These are phyloP conservation scores for Mycosphaerella sp. DNA, from an alignment of 2,329 filamentous ascomycete species.

Conservation along the genomic window DNA sequence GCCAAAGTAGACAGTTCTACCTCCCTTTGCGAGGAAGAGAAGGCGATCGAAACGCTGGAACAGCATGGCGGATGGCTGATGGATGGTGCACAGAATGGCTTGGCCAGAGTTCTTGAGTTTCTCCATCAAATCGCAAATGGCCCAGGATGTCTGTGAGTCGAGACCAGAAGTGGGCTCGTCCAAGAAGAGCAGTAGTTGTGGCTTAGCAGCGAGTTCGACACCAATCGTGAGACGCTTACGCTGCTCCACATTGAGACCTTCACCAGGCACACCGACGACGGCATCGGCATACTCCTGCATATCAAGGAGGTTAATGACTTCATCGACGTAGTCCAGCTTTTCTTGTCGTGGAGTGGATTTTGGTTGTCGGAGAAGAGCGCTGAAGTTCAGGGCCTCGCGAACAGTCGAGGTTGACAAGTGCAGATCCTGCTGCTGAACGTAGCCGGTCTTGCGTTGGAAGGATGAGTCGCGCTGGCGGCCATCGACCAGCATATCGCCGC, in stretches of 20 bases:
- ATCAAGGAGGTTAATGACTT: slow-evolving; percentile 83
- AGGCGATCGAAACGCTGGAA: slow-evolving; percentile 86
- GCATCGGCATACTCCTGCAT: slow-evolving; percentile 90
- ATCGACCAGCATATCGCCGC: slow-evolving; percentile 79
- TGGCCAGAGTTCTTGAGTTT: slow-evolving; percentile 85
- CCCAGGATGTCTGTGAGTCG: slow-evolving; percentile 89
- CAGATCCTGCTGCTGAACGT: slow-evolving; percentile 88
- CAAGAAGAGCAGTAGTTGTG: slow-evolving; percentile 80
- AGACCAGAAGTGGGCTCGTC: slow-evolving; percentile 94
- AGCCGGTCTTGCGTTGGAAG: slow-evolving; percentile 88
- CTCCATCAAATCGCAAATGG: slow-evolving; percentile 79
- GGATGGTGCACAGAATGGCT: slow-evolving; percentile 93
- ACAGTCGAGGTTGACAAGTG: slow-evolving; percentile 80
- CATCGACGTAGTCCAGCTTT: slow-evolving; percentile 80
- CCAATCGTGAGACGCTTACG: slow-evolving; percentile 80
- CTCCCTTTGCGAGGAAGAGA: slow-evolving; percentile 68
- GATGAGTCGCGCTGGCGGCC: slow-evolving; percentile 66
- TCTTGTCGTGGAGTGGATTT: slow-evolving; percentile 63
- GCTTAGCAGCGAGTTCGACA: slow-evolving; percentile 92
- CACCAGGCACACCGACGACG: slow-evolving; percentile 81
- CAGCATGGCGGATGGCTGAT: slow-evolving; percentile 92
- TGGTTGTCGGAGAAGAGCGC: slow-evolving; percentile 77
- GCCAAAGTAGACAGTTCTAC: slow-evolving; percentile 74
- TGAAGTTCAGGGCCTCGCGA: slow-evolving; percentile 80
- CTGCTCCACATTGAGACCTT: slow-evolving; percentile 67